Evolutionary conservation across 2,329 filamentous ascomycete genomes (phyloP).

Genomic region (Sarocladium brachiariae): DNA sequence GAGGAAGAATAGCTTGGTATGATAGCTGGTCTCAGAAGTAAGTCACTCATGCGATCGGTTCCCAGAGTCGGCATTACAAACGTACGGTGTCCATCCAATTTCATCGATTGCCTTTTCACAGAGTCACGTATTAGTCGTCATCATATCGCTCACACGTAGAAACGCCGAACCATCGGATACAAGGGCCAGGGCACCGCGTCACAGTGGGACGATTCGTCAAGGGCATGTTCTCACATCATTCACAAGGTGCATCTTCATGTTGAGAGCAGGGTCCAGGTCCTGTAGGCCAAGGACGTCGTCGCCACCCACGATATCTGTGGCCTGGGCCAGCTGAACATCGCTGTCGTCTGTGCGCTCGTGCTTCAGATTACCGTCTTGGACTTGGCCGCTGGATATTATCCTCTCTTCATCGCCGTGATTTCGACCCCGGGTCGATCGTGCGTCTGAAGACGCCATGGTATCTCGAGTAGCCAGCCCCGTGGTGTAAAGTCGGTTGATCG

Average conservation of each 20-base stretch:
- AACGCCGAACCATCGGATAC: too few species aligned
- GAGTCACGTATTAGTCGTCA: conserved; percentile 5
- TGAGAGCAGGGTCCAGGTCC: conserved; percentile 53
- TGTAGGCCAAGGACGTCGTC: conserved; percentile 51
- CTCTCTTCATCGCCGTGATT: conserved; percentile 1
- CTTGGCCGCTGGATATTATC: background rate
- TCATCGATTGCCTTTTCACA: conserved; percentile 41
- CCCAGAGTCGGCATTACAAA: background rate
- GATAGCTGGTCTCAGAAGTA: conserved; percentile 22
- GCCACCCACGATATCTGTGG: conserved; percentile 17
- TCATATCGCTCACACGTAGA: background rate
- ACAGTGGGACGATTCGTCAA: too few species aligned
- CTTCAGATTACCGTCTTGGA: background rate
- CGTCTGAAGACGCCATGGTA: background rate
- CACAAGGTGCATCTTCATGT: conserved; percentile 61
- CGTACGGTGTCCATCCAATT: conserved; percentile 50
- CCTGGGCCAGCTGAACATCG: conserved; percentile 13
- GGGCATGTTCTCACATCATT: conserved; percentile 48
- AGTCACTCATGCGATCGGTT: background rate
- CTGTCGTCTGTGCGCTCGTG: background rate
- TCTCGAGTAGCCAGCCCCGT: too few species aligned
- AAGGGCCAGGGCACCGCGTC: too few species aligned
- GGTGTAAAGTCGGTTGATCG: background rate
- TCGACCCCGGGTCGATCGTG: background rate
- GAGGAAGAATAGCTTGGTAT: conserved; percentile 53